Percentiles rank a stretch among this genome's conserved stretches.
Evolutionary conservation across 352 stramenopile species (phyloP).

Genomic region (Phytophthora tubulina): DNA sequence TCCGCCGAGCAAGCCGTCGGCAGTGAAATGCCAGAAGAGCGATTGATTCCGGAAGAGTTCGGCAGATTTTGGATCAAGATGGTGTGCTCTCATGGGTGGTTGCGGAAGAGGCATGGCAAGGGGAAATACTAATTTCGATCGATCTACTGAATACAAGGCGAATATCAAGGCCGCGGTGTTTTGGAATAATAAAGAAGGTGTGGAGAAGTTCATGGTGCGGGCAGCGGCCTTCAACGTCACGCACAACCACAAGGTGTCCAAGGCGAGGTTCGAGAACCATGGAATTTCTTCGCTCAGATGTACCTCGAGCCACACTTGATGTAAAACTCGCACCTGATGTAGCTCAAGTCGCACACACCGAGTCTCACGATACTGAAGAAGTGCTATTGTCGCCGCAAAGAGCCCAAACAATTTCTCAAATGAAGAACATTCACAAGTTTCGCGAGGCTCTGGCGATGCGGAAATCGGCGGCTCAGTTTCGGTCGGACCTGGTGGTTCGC

Average conservation of each 20-base stretch:
- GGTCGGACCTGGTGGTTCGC: too few relatives aligned
- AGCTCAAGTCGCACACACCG: neutral
- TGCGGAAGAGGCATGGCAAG: neutral
- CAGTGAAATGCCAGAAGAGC: neutral
- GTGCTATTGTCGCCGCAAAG: too few relatives aligned
- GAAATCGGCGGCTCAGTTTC: too few relatives aligned
- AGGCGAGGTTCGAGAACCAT: neutral
- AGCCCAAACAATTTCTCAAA: too few relatives aligned
- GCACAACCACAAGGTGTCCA: conserved; percentile 14
- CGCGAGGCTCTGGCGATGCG: too few relatives aligned
- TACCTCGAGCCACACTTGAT: neutral
- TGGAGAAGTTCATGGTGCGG: neutral
- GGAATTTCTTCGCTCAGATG: neutral
- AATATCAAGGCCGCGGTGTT: conserved; percentile 10
- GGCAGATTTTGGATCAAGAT: conserved; percentile 12
- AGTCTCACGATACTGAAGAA: too few relatives aligned
- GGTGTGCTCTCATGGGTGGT: conserved; percentile 5
- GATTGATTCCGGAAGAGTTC: conserved; percentile 3
- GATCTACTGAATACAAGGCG: conserved; percentile 10
- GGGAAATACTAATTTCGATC: conserved; percentile 3
- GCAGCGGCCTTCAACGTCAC: neutral
- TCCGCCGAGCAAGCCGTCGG: too few relatives aligned
- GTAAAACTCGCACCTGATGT: neutral
- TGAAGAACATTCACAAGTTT: too few relatives aligned
- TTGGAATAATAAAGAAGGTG: conserved; percentile 2